Percentiles rank a stretch among this genome's conserved stretches.
phyloP scores from a whole-genome alignment of 306 rosid species.

The Astragalus glycyphyllos region DNA sequence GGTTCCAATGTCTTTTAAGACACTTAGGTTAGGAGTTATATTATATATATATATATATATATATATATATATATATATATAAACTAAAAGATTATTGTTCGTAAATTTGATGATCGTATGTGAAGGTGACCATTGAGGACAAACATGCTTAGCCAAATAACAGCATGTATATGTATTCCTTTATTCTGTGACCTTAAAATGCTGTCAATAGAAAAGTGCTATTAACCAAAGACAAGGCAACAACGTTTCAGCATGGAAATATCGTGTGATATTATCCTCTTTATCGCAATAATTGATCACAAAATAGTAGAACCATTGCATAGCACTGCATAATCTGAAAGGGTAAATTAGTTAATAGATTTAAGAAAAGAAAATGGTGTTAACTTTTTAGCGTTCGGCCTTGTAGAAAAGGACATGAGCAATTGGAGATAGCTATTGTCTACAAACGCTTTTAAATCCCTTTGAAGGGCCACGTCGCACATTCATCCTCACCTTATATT shows the following conservation, averaged over 20 bases:
- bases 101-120: too few species aligned
- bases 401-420: constrained; percentile 41
- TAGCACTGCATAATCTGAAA: constrained; percentile 23
- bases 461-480: constrained; percentile 6
- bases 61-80: too few species aligned
- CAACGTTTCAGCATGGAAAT: constrained; percentile 29
- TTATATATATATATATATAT: too few species aligned
- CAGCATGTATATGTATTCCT: neutral
- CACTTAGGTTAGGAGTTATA: too few species aligned
- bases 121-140: neutral
- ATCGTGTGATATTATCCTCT: constrained; percentile 30
- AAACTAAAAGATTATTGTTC: too few species aligned
- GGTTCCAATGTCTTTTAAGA: too few species aligned
- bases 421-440: constrained; percentile 41
- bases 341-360: neutral
- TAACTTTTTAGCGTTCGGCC: constrained; percentile 20
- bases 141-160: constrained; percentile 29
- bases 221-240: constrained; percentile 29
- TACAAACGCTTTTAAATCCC: neutral
- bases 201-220: constrained; percentile 22
- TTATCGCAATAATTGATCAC: constrained; percentile 37
- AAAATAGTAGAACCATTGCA: constrained; percentile 11
- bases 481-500: neutral
- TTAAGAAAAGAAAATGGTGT: too few species aligned
- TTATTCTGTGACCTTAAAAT: constrained; percentile 15